Evolutionary conservation across 2,329 filamentous ascomycete species (phyloP).

Genomic region (Blastomyces emzantsi): DNA sequence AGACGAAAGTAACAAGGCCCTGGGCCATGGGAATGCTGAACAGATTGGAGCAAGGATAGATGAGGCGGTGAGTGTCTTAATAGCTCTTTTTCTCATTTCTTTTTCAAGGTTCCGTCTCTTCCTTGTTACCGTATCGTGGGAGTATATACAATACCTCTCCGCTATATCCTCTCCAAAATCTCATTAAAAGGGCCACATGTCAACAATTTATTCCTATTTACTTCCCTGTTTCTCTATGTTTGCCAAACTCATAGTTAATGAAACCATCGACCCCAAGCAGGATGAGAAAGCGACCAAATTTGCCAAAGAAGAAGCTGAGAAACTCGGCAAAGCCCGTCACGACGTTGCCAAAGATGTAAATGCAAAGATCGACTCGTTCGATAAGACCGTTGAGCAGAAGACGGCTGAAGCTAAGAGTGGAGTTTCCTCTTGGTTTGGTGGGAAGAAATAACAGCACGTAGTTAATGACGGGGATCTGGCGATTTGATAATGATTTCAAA

Average conservation of each 20-base stretch:
- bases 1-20: constrained; percentile 56
- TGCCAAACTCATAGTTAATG: neutral
- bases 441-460: constrained; percentile 16
- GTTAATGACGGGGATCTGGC: neutral
- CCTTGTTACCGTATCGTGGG: neutral
- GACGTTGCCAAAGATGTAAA: constrained; percentile 50
- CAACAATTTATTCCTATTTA: neutral
- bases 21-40: constrained; percentile 43
- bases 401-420: constrained; percentile 75
- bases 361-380: constrained; percentile 61
- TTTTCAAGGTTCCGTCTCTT: neutral
- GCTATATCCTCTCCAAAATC: neutral
- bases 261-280: neutral
- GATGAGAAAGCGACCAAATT: constrained; percentile 53
- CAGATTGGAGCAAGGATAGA: constrained; percentile 60
- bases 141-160: neutral
- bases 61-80: constrained; percentile 49
- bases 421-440: constrained; percentile 76
- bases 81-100: neutral
- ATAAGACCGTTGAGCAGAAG: constrained; percentile 69
- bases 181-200: neutral
- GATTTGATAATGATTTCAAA: neutral
- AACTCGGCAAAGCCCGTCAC: constrained; percentile 54
- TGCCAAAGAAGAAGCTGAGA: constrained; percentile 49
- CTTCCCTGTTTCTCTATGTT: neutral